Base-by-base conservation (phyloP, 257 asterid genomes). In the Eustoma russellianum region DNA sequence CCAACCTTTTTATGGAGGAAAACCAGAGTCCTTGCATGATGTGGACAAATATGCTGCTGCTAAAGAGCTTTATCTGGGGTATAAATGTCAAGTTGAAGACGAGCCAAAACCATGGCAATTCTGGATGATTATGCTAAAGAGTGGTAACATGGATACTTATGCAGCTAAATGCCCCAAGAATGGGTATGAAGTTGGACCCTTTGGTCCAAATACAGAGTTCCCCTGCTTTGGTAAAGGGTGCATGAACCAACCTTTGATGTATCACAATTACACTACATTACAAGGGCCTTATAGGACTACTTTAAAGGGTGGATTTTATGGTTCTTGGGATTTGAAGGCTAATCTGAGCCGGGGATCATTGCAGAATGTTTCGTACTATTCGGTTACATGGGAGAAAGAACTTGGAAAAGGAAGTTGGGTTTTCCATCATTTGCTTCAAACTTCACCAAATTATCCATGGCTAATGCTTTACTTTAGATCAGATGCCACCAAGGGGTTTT, bases 61-160 rank as follows among this genome's bases (percentile, higher is more conserved):
- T 41, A 82, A 85, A 53, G 97, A 88, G 61, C 52, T 74, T 9
- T 88, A 80, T 47, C 56, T 88, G 43, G 94, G 97, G 18, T 41
- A 59, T 1, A 84, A 82, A 76, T 88, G 94, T 48, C 79, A 82
- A 73, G 93, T 85, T 16, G 55, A 75, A 33, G 95, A 78, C 73
- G 56, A 54, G 19, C 79, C 88, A 30, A 68, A 72, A 14, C 93
- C 95, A 61, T 88, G 97, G 97, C 91, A 85, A 19, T 85, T 85
- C 56, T 88, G 97, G 97, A 85, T 82, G 97, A 74, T 85, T 68
- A 88, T 82, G 95, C 80, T 85, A 1, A 84, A 88, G 64, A 88
- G 71, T 64, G 94, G 97, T 6, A 88, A 85, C 59, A 88, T 82
- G 93, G 97, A 88, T 48, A 88, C 93, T 3, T 76, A 46, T 16